Conservation (phyloP, 805 yeast species). For the Candida pseudofarinosa region DNA sequence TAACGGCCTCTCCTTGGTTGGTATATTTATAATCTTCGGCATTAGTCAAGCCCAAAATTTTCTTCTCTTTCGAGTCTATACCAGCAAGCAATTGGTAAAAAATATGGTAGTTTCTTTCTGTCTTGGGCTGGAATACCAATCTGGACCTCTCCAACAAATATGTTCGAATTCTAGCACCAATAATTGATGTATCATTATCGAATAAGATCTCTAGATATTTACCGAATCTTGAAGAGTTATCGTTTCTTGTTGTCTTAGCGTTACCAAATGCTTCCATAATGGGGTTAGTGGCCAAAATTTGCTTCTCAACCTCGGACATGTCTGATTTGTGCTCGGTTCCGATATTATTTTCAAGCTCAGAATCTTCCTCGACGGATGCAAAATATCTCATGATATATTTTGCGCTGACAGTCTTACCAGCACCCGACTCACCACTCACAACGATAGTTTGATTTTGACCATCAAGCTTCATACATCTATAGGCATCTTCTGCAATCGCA, state of each 20-base stretch:
- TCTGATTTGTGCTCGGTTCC: slow-evolving; percentile 46
- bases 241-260: slow-evolving; percentile 95
- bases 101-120: slow-evolving; percentile 94
- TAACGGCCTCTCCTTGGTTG: slow-evolving; percentile 80
- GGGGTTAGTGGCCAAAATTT: slow-evolving; percentile 93
- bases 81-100: slow-evolving; percentile 89
- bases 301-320: slow-evolving; percentile 89
- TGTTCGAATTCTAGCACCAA: slow-evolving; percentile 93
- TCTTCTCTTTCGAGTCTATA: slow-evolving; percentile 50
- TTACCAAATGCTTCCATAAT: slow-evolving; percentile 98
- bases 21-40: slow-evolving; percentile 75
- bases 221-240: slow-evolving; percentile 96
- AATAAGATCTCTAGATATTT: slow-evolving; percentile 90
- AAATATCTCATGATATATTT: slow-evolving; percentile 96
- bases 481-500: slow-evolving; percentile 97
- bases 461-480: slow-evolving; percentile 87
- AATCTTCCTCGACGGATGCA: slow-evolving; percentile 77
- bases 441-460: slow-evolving; percentile 89
- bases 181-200: slow-evolving; percentile 67
- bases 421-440: slow-evolving; percentile 97
- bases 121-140: slow-evolving; percentile 83
- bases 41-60: slow-evolving; percentile 54
- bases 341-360: slow-evolving; percentile 26
- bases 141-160: slow-evolving; percentile 91
- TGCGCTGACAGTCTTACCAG: slow-evolving; percentile 97